Evolutionary conservation across 352 stramenopile species (phyloP), one percentile per base, ranked within the genome.

Genomic region (Achlya hypogyna): DNA sequence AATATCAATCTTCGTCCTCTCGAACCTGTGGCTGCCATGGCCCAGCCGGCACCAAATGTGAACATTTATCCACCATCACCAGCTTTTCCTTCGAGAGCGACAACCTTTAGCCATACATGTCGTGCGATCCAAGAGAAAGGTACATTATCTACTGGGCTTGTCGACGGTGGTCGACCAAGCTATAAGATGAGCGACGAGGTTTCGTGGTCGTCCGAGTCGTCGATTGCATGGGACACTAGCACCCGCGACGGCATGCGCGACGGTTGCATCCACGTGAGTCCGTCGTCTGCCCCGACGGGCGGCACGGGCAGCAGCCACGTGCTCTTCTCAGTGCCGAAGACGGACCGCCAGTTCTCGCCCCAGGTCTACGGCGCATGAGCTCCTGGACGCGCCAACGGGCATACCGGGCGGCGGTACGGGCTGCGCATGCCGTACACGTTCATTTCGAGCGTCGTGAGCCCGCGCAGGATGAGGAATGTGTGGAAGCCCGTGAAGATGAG

Each of bases 401-500:
- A 10, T 53, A 66, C 59, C 12, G 18, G 32, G 59, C 20, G 59
- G n/a, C 35, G 22, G 31, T 66, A 66, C 20, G 59, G 59, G 20
- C 59, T 66, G 16, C 59, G 59, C 20, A 20, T 29, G 23, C 59
- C 59, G n/a, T 66, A 66, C 12, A 66, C 42, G 47, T 66, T 69
- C 45, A 69, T 62, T 29, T 95, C 86, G 45, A 93, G 89, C 5
- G 86, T 95, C 22, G 82, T 93, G 5, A 80, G 74, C 28, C 84
- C 84, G 47, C 75, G 75, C 1, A 84, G 29, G 25, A 95, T 72
- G 35, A 95, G 71, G 53, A 84, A 86, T 51, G 77, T 74, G 72
- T 95, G 86, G 65, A 92, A 74, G 23, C 74, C 69, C 51, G 92
- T 76, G 64, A 94, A 91, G 18, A 87, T 70, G 18, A 88, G 45